Evolutionary conservation across 1,139 yeast species (phyloP), one percentile per base, ranked within the genome.

Genomic region (Saccharomycopsis phalli): DNA sequence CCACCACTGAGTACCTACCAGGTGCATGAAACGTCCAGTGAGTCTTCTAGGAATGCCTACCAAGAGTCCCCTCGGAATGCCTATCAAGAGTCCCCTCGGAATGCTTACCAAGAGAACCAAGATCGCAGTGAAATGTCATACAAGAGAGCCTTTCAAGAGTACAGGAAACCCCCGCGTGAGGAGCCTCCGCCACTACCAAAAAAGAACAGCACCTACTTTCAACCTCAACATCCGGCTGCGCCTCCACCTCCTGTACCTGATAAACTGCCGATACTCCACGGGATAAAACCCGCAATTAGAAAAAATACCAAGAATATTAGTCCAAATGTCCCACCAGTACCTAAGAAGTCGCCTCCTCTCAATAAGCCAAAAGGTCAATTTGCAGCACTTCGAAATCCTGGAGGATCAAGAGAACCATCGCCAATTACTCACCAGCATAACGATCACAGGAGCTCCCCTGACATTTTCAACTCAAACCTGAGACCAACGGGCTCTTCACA

Each of bases 161-260:
- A 13, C 25, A 31, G n/a, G 7, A 21, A 29, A 36, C 11, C 13
- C 36, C 30, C 36, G 17, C 14, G 20, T 7, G 13, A 11, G 11
- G 8, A 10, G 7, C 34, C 39, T 13, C 38, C 38, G 11, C 38
- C 38, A 8, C 26, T 35, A 5, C 38, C 38, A 3, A 35, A 31
- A n/a, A 35, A 35, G 22, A 20, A 37, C 34, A 35, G 38, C 17
- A 26, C 21, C 17, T 16, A 13, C 13, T 28, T 28, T 11, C 26
- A 7, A 30, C 33, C 33, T 14, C 31, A 13, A 11, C 41, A 33
- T n/a, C 38, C 42, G 21, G 36, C 29, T 22, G 40, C 21, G 10
- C 17, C n/a, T n/a, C 41, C 44, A 3, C 44, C 47, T 17, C 47
- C 47, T 19, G 47, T 44, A 2, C 44, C 47, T 16, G 25, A 11